A percentile compares a stretch with the other conserved stretches of the same genome.
Evolutionary conservation across 306 rosid species (phyloP).

Genomic region (Bauhinia variegata): DNA sequence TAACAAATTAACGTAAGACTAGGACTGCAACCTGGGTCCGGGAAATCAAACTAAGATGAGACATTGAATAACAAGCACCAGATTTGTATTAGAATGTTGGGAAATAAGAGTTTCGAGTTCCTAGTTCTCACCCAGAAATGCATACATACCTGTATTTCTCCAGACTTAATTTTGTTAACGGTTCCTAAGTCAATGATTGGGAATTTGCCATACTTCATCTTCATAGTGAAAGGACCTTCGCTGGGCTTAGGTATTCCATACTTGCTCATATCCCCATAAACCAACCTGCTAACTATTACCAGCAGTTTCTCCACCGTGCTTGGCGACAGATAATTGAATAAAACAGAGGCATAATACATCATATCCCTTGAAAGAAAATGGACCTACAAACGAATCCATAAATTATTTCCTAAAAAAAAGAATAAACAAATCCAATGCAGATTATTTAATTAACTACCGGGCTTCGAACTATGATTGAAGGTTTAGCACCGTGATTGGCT

Average conservation of each 20-base stretch:
- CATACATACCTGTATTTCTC: constrained; percentile 62
- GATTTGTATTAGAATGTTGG: too few species aligned
- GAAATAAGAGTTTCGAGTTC: too few species aligned
- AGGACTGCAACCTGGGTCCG: too few species aligned
- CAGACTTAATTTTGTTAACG: constrained; percentile 52
- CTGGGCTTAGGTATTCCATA: constrained; percentile 58
- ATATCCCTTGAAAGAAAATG: constrained; percentile 65
- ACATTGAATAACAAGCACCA: too few species aligned
- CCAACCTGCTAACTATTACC: constrained; percentile 50
- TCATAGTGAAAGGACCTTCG: constrained; percentile 71
- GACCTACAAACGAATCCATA: constrained; percentile 40
- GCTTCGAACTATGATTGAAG: constrained; percentile 64
- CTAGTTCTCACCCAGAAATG: too few species aligned
- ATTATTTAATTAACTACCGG: constrained; percentile 48
- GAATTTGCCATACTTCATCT: constrained; percentile 63
- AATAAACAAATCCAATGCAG: too few species aligned
- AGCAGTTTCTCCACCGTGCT: constrained; percentile 52
- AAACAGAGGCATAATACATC: constrained; percentile 41
- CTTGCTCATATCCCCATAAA: constrained; percentile 54
- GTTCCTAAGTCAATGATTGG: constrained; percentile 64
- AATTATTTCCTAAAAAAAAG: not conserved
- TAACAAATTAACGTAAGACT: too few species aligned
- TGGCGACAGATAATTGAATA: constrained; percentile 44
- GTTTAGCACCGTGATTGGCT: constrained; percentile 54
- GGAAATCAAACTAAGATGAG: too few species aligned